phyloP scores from a whole-genome alignment of 345 rosid species.

The Corchorus capsularis region DNA sequence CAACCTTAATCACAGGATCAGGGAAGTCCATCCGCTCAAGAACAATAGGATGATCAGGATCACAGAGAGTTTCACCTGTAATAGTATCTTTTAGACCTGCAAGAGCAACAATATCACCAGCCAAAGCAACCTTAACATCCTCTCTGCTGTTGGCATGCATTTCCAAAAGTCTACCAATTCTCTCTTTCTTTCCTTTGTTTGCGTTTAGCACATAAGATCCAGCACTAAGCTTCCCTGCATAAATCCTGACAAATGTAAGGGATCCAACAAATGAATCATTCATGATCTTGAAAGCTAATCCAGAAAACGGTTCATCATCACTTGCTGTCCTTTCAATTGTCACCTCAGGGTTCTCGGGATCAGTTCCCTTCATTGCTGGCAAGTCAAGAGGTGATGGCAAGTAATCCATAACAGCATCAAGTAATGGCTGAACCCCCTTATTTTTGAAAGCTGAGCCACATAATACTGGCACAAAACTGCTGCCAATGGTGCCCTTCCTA shows the following conservation, averaged over 20 bases:
- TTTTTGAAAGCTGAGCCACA: constrained; percentile 97
- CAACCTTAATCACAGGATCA: constrained; percentile 96
- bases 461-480: constrained; percentile 79
- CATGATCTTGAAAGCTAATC: constrained; percentile 98
- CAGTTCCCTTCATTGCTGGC: constrained; percentile 88
- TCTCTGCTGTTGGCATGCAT: constrained; percentile 99
- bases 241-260: constrained; percentile 90
- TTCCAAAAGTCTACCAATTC: constrained; percentile 93
- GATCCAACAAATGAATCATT: constrained; percentile 94
- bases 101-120: constrained; percentile 91
- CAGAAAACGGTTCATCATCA: constrained; percentile 85
- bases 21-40: constrained; percentile 99
- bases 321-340: constrained; percentile 56
- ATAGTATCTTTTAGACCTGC: constrained; percentile 92
- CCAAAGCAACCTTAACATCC: constrained; percentile 80
- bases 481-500: constrained; percentile 73
- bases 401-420: constrained; percentile 92
- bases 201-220: constrained; percentile 91
- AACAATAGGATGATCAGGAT: constrained; percentile 70
- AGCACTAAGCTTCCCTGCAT: constrained; percentile 80
- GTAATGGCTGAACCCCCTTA: constrained; percentile 94
- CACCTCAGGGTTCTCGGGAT: constrained; percentile 84
- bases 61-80: constrained; percentile 87
- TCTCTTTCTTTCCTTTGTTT: constrained; percentile 96
- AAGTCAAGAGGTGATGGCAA: constrained; percentile 87